Evolutionary conservation across 345 rosid genomes (phyloP), one percentile per base, ranked within the genome.

Genomic region (Eucalyptus brandiana): DNA sequence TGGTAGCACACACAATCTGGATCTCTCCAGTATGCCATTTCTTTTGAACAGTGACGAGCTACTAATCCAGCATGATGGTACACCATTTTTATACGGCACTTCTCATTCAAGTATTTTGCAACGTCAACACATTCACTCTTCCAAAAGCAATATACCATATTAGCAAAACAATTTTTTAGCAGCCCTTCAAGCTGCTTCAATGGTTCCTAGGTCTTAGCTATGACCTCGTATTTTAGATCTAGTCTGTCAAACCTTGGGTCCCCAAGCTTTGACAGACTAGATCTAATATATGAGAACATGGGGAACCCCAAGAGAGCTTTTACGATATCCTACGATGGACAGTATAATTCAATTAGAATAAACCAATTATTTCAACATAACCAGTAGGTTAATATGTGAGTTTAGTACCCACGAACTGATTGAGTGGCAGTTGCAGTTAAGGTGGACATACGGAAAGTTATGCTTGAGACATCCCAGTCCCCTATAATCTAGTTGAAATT

Each of bases 371-470:
- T 47, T 47, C 49, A 47, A 47, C 49, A 47, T 47, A 47, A 47
- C 4, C 13, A 47, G 49, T 1, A 11, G 49, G 49, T 47, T 50
- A 50, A 50, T 11, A 47, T 47, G 13, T 11, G 13, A 47, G 13
- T 47, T 47, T 47, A 12, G 49, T 47, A 47, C 49, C 0, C 13
- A 47, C 13, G 49, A 11, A 97, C 98, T 85, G 96, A 87, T 13
- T 93, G 93, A 87, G 98, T 96, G 87, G 98, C 99, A 8, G 99
- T 96, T 87, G 99, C 99, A 90, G 99, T 96, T 91, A 97, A 93
- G 48, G 99, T 97, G 96, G 88, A 94, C 96, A 93, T 91, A 91
- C 4, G 94, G 93, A 89, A 96, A 97, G 81, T 94, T 94, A 91
- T 95, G 96, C 93, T 97, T 96, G 62, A 96, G 97, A 92, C 95